These are phyloP conservation scores for Hymenoscyphus fraxineus DNA, from an alignment of 2,329 filamentous ascomycete species.

Conservation along the genomic window DNA sequence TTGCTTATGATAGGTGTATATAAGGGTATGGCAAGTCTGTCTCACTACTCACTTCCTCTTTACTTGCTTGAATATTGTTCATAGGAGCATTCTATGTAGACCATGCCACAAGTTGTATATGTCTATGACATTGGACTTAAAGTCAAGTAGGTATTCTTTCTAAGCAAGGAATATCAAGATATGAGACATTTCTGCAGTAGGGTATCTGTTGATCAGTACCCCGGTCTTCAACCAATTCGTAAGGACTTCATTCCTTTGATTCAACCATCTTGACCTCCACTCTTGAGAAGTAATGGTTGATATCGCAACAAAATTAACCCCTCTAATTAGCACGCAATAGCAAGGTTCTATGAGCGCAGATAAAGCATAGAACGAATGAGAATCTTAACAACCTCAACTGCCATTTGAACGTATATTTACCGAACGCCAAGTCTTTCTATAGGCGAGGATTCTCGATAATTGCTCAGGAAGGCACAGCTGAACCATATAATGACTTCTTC, in stretches of 20 bases:
- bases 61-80: too few species aligned
- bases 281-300: background rate
- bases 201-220: background rate
- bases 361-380: background rate
- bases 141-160: background rate
- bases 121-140: background rate
- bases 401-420: background rate
- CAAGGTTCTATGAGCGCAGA: constrained; percentile 1
- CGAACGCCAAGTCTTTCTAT: background rate
- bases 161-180: background rate
- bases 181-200: background rate
- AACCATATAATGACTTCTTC: background rate
- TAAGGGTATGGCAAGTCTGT: too few species aligned
- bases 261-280: background rate
- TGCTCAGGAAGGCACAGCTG: background rate
- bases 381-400: background rate
- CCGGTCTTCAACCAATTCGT: background rate
- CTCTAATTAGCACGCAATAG: background rate
- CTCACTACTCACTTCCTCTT: background rate
- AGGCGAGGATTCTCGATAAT: background rate
- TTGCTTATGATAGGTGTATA: too few species aligned
- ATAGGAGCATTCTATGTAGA: background rate
- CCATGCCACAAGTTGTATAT: background rate
- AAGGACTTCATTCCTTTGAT: background rate
- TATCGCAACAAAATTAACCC: background rate